Evolutionary conservation across 2,329 filamentous ascomycete species (phyloP), one percentile per base, ranked within the genome.

Genomic region (Calonectria pseudoturangicola): DNA sequence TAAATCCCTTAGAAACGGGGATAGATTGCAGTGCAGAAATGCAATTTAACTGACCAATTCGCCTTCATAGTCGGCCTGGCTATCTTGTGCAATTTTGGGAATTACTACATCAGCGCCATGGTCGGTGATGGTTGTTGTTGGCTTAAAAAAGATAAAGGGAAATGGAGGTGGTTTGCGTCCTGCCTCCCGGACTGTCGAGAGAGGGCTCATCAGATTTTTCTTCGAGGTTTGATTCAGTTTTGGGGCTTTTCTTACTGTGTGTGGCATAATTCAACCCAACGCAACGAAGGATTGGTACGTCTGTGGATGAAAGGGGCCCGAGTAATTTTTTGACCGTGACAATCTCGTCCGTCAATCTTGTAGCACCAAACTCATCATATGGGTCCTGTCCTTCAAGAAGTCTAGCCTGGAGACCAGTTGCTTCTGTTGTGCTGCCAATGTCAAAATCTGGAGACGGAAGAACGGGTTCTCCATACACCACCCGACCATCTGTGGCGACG

Each of bases 261-360:
- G 88, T 91, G 47, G 86, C 86, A 75, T 92, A 92, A 76, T 92
- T 92, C 33, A 92, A 78, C 0, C 90, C 91, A 15, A 92, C 87
- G 74, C 90, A 92, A 25, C 89, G 82, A 4, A 92, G 77, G 51
- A 91, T 89, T 0, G 89, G 88, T 0, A 92, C 88, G 64, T 91
- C 88, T 2, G 82, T 80, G 12, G 80, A 81, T 0, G 86, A 84
- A 39, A 92, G 79, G 0, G 90, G 90, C 0, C 89, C 88, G 0
- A 92, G 84, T 0, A 92, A 79, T 65, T 82, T 83, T 77, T 89
- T 88, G 8, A 92, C 90, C 0, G 84, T 86, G 2, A 87, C 89
- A 12, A 88, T 80, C 75, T 91, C 87, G 27, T 90, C 87, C 0
- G 89, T 89, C 1, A 91, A 86, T 18, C 80, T 82, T 0, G 89